A percentile compares a stretch with the other conserved stretches of the same genome.
phyloP scores from a whole-genome alignment of 179 eudicot genomes.

The Patellifolia procumbens region DNA sequence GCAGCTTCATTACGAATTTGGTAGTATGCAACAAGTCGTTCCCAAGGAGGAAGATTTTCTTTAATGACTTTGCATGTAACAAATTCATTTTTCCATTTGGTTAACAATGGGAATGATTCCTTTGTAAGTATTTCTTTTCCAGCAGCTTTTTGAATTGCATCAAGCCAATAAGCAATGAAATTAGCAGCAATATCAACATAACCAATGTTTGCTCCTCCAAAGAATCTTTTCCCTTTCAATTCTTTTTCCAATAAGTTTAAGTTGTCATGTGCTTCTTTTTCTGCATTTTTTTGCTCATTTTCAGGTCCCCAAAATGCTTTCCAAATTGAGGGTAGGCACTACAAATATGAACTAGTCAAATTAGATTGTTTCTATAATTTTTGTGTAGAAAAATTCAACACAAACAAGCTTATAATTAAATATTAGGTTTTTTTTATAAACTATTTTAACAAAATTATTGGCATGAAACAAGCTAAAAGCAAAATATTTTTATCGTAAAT shows the following conservation, averaged over 20 bases:
- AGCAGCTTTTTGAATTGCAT: slow-evolving; percentile 30
- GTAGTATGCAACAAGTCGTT: slow-evolving; percentile 32
- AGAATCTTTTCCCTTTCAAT: slow-evolving; percentile 32
- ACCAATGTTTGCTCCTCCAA: slow-evolving; percentile 39
- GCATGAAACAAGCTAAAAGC: too few relatives aligned
- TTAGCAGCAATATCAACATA: slow-evolving; percentile 39
- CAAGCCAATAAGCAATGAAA: slow-evolving; percentile 40
- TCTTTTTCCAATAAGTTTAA: slow-evolving; percentile 29
- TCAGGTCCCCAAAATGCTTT: slow-evolving; percentile 39
- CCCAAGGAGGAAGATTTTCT: slow-evolving; percentile 36
- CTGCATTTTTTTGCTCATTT: slow-evolving; percentile 22
- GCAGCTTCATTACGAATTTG: slow-evolving; percentile 39
- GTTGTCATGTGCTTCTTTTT: slow-evolving; percentile 29
- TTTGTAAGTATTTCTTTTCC: slow-evolving; percentile 32
- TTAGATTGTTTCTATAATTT: not conserved
- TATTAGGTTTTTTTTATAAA: too few relatives aligned
- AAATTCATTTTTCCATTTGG: slow-evolving; percentile 33
- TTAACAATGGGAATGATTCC: slow-evolving; percentile 25
- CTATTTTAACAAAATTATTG: too few relatives aligned
- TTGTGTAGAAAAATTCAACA: too few relatives aligned
- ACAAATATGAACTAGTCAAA: not conserved
- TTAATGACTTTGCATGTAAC: slow-evolving; percentile 12
- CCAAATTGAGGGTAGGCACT: slow-evolving; percentile 35
- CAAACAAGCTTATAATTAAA: too few relatives aligned
- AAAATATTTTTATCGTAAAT: too few relatives aligned